Conservation (phyloP, 208 protist genomes). For the Trypanosoma brucei region DNA sequence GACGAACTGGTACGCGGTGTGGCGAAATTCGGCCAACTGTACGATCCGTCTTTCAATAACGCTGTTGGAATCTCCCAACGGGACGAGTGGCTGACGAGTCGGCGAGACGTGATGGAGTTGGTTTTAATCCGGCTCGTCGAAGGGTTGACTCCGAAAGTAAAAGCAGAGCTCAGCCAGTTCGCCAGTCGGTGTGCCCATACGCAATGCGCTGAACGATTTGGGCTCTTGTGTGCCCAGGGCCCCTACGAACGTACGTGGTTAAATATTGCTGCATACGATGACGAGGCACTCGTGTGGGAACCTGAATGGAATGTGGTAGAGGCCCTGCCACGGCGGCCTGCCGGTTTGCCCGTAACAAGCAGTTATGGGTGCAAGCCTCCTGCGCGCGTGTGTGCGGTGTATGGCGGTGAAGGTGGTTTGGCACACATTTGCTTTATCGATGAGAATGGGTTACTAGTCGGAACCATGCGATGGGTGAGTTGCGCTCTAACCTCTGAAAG, state of each 20-base stretch:
- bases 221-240: conserved; percentile 50
- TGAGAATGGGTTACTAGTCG: conserved; percentile 63
- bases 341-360: background rate
- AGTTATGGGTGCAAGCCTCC: background rate
- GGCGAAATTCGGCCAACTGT: conserved; percentile 54
- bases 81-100: conserved; percentile 55
- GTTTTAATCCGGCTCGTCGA: conserved; percentile 57
- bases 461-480: conserved; percentile 66
- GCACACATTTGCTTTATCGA: conserved; percentile 74
- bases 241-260: conserved; percentile 66
- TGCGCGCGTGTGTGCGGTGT: conserved; percentile 70
- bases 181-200: conserved; percentile 39
- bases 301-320: conserved; percentile 84
- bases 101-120: conserved; percentile 55
- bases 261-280: conserved; percentile 46
- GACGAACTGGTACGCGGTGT: conserved; percentile 57
- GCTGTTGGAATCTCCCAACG: background rate
- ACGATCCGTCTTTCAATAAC: conserved; percentile 16
- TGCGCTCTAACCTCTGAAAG: conserved; percentile 48
- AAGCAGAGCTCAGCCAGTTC: conserved; percentile 48
- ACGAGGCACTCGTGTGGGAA: conserved; percentile 54
- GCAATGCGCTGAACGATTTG: conserved; percentile 44
- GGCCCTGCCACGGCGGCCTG: conserved; percentile 36
- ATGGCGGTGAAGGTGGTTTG: conserved; percentile 59
- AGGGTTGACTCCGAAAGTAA: conserved; percentile 51